phyloP scores from a whole-genome alignment of 2,329 filamentous ascomycete species.

The Coniella lustricola region DNA sequence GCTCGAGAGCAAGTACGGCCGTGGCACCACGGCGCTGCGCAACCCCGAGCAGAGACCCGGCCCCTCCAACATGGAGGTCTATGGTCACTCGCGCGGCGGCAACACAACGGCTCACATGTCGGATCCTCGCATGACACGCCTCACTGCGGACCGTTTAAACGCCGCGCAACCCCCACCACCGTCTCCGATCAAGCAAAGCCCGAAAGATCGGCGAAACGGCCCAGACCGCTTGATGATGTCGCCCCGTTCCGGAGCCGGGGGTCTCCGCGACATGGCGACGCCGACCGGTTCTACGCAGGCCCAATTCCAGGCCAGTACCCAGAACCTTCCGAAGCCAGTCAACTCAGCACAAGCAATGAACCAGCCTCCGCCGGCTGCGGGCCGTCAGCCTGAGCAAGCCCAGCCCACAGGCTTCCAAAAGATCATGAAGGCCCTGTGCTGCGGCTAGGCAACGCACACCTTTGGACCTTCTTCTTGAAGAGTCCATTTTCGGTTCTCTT shows the following conservation, averaged over 20 bases:
- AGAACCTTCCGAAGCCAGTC: slow-evolving; percentile 67
- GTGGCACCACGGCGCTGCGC: slow-evolving; percentile 47
- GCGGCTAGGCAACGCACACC: slow-evolving; percentile 51
- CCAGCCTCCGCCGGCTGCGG: slow-evolving; percentile 46
- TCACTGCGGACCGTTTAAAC: slow-evolving; percentile 87
- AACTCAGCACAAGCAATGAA: slow-evolving; percentile 55
- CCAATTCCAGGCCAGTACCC: slow-evolving; percentile 92
- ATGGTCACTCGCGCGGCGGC: slow-evolving; percentile 62
- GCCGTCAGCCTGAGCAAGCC: slow-evolving; percentile 52
- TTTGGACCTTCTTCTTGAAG: too few relatives aligned
- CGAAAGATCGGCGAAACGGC: slow-evolving; percentile 70
- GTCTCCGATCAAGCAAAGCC: slow-evolving; percentile 74
- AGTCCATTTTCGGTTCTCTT: slow-evolving; percentile 9
- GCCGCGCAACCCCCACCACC: slow-evolving; percentile 84
- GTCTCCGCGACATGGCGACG: slow-evolving; percentile 69
- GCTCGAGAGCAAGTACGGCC: slow-evolving; percentile 71
- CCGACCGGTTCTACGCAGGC: slow-evolving; percentile 88
- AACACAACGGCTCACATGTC: slow-evolving; percentile 56
- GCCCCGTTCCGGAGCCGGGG: slow-evolving; percentile 68
- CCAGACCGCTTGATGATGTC: slow-evolving; percentile 66
- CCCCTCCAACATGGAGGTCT: slow-evolving; percentile 76
- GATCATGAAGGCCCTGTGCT: slow-evolving; percentile 88
- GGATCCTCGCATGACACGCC: slow-evolving; percentile 45
- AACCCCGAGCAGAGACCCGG: slow-evolving; percentile 72
- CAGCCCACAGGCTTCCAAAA: slow-evolving; percentile 84